A percentile compares a stretch with the other conserved stretches of the same genome.
Evolutionary conservation across 345 rosid species (phyloP).

Genomic region (Populus euphratica): DNA sequence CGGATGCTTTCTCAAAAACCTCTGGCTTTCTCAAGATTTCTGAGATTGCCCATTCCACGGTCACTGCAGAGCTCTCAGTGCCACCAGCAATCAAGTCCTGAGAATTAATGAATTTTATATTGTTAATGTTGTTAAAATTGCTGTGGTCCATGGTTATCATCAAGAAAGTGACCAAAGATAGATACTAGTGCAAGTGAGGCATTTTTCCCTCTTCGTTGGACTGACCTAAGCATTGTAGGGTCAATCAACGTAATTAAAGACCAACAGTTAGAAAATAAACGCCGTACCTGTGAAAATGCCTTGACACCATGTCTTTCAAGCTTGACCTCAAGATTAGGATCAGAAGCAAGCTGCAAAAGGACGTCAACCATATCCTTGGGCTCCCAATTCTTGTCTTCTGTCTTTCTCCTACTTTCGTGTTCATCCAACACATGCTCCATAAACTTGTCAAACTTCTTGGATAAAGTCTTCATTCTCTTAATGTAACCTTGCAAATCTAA

Average conservation of each 20-base stretch:
- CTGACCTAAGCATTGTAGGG: no score
- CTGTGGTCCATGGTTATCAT: neutral
- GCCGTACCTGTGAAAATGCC: constrained; percentile 50
- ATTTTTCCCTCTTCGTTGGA: no score
- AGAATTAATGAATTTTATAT: neutral
- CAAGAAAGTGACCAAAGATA: neutral
- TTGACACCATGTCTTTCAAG: constrained; percentile 59
- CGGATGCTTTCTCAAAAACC: constrained; percentile 41
- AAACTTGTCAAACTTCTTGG: constrained; percentile 54
- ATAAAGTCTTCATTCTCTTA: constrained; percentile 57
- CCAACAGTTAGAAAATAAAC: neutral
- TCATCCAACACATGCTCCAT: constrained; percentile 61
- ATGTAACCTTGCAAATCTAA: constrained; percentile 66
- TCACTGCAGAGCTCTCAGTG: constrained; percentile 60
- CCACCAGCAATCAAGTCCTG: constrained; percentile 64
- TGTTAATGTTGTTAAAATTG: neutral
- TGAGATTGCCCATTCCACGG: constrained; percentile 61
- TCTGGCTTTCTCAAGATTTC: constrained; percentile 50
- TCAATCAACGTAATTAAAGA: neutral
- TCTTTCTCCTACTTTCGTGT: constrained; percentile 37
- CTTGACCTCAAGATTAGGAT: constrained; percentile 56
- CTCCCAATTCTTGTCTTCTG: constrained; percentile 29
- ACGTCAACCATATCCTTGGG: constrained; percentile 69
- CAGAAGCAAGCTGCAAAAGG: constrained; percentile 56
- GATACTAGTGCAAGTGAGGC: neutral